These are phyloP conservation scores for Naegleria fowleri DNA, from an alignment of 208 protist genomes.

Conservation along the genomic window DNA sequence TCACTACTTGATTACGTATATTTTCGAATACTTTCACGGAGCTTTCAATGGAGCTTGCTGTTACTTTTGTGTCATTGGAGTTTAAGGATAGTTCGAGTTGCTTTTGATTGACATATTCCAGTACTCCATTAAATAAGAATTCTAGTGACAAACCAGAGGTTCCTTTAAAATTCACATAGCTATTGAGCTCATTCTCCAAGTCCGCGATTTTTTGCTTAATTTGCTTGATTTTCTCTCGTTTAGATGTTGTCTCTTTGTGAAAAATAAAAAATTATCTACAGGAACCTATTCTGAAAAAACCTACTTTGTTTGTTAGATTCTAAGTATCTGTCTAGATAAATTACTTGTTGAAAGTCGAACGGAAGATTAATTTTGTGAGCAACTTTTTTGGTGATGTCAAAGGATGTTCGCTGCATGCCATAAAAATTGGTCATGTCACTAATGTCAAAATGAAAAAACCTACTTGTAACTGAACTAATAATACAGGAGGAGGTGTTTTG, in stretches of 20 bases:
- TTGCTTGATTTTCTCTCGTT: neutral
- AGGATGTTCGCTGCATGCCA: neutral
- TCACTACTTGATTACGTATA: neutral
- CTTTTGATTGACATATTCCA: neutral
- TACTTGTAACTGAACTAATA: slow-evolving; percentile 17
- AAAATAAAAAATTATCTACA: too few species aligned
- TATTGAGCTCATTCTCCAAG: neutral
- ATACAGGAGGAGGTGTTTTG: neutral
- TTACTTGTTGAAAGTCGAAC: neutral
- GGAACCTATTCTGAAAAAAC: too few species aligned
- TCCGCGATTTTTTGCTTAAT: neutral
- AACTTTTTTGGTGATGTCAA: neutral
- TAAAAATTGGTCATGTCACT: neutral
- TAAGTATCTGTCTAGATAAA: slow-evolving; percentile 1
- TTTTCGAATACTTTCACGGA: neutral
- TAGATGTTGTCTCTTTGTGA: neutral
- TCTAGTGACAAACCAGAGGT: neutral
- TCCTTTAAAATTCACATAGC: neutral
- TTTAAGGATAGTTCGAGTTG: neutral
- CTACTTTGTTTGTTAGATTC: neutral
- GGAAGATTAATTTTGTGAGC: slow-evolving; percentile 1
- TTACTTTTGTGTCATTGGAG: neutral
- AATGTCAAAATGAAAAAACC: neutral
- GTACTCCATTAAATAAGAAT: neutral
- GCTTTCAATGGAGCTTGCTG: neutral